Conservation (phyloP, 2,329 filamentous ascomycete genomes). For the Aquanectria penicillioides region DNA sequence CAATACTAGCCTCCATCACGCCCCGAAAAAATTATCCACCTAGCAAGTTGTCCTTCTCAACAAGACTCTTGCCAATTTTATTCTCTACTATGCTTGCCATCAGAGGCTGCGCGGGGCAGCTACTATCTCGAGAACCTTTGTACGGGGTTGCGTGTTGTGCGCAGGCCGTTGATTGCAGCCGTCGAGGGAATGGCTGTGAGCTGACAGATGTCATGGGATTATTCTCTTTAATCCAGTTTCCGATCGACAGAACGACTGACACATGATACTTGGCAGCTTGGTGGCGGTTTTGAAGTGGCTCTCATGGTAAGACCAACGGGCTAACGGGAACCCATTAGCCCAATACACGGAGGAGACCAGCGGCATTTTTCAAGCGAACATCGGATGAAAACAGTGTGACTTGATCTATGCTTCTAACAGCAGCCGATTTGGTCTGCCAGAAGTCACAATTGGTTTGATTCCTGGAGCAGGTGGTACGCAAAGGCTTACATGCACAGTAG, state of each 20-base stretch:
- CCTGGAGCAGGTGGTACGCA: constrained; percentile 54
- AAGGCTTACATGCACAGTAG: constrained; percentile 52
- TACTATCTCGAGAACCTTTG: constrained; percentile 55
- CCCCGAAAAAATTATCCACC: neutral
- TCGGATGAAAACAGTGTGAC: constrained; percentile 46
- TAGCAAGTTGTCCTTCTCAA: too few relatives aligned
- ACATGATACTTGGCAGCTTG: constrained; percentile 49
- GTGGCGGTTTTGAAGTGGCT: constrained; percentile 61
- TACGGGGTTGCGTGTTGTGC: constrained; percentile 44
- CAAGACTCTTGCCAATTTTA: too few relatives aligned
- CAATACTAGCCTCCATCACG: too few relatives aligned
- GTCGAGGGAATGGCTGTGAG: constrained; percentile 62
- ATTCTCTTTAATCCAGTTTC: neutral
- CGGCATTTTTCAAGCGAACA: neutral
- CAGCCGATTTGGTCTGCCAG: constrained; percentile 52
- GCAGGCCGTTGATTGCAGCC: constrained; percentile 60
- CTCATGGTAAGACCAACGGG: constrained; percentile 50
- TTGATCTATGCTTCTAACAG: constrained; percentile 49
- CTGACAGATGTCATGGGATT: constrained; percentile 17
- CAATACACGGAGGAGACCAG: neutral
- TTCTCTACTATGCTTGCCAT: constrained; percentile 62
- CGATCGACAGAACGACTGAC: constrained; percentile 19
- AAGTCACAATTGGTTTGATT: constrained; percentile 52
- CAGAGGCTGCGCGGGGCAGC: constrained; percentile 46
- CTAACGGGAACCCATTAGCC: neutral